Evolutionary conservation across 345 rosid species (phyloP).

Genomic region (Syzygium jambos): DNA sequence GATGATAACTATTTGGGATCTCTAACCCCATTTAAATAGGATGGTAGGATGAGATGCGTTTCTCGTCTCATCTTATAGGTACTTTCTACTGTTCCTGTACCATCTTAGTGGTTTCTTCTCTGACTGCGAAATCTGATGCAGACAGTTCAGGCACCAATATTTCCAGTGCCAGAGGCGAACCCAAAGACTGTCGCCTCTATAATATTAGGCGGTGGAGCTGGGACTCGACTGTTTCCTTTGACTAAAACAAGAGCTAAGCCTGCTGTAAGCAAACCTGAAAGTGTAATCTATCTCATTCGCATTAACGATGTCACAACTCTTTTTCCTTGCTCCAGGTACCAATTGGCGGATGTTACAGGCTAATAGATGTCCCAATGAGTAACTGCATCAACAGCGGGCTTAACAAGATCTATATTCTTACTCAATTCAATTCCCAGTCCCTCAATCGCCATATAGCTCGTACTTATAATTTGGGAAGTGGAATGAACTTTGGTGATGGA

Average conservation of each 20-base stretch:
- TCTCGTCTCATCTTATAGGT: background rate
- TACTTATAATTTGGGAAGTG: slow-evolving; percentile 59
- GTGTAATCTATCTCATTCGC: no score
- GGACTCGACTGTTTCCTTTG: slow-evolving; percentile 74
- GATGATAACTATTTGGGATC: background rate
- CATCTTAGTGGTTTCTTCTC: background rate
- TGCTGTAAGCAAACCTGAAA: slow-evolving; percentile 62
- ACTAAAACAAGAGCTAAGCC: slow-evolving; percentile 71
- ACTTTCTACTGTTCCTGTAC: background rate
- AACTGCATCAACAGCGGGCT: slow-evolving; percentile 86
- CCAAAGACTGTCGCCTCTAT: slow-evolving; percentile 72
- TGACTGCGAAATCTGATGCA: slow-evolving; percentile 15
- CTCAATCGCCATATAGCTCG: slow-evolving; percentile 71
- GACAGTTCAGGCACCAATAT: slow-evolving; percentile 25
- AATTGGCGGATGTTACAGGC: slow-evolving; percentile 74
- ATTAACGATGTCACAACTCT: background rate
- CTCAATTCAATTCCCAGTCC: slow-evolving; percentile 85
- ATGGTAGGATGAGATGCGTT: background rate
- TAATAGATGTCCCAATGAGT: slow-evolving; percentile 86
- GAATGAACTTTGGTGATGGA: slow-evolving; percentile 66
- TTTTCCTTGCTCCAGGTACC: slow-evolving; percentile 44
- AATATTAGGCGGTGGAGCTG: slow-evolving; percentile 89
- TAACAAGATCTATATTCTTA: slow-evolving; percentile 79
- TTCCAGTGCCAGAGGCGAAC: slow-evolving; percentile 41
- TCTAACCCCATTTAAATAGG: background rate